Base-by-base conservation (phyloP, 306 rosid species). In the Fragaria nilgerrensis region DNA sequence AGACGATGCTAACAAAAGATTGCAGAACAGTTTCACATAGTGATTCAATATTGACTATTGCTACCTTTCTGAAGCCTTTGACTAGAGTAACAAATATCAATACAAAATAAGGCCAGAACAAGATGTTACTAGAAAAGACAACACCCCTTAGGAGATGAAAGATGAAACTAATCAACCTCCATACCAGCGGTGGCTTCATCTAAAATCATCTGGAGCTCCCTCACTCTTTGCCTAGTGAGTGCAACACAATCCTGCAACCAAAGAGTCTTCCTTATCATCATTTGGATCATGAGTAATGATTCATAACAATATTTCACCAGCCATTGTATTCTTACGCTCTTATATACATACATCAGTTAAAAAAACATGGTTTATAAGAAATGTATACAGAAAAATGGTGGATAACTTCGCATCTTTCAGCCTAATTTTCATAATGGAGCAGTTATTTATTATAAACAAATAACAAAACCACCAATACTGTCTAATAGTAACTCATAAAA, bases 231-330 rank as follows among this genome's bases (percentile, higher is more conserved):
- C 84, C 95, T 77, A 9, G 95, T 87, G 84, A 90, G 78, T 10
- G 93, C 97, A 36, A 87, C 86, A 76, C 96, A 92, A 70, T 92
- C 93, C 98, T 92, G 91, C 82, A 92, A 85, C 79, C 80, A 84
- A 1, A 73, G 71, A 81, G 37, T n/a, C 76, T 25, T 77, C 56
- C 56, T 56, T 37, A 13, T 78, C 48, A 76, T 73, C 43, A 68
- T 67, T 70, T 29, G 11, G 36, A 70, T 58, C 23, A 34, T 17
- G 52, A 68, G 68, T 7, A 23, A 36, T 17, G 23, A 15, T 75
- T 68, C 34, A 63, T 55, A 5, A 49, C 20, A 41, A 55, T 25
- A 50, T 68, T 39, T 43, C 45, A 62, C 2, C 52, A 37, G 75
- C 50, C 73, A 47, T 11, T 17, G 75, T 19, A 50, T 72, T 72